phyloP scores from a whole-genome alignment of 108 stramenopile species.

The Skeletonema grethae region DNA sequence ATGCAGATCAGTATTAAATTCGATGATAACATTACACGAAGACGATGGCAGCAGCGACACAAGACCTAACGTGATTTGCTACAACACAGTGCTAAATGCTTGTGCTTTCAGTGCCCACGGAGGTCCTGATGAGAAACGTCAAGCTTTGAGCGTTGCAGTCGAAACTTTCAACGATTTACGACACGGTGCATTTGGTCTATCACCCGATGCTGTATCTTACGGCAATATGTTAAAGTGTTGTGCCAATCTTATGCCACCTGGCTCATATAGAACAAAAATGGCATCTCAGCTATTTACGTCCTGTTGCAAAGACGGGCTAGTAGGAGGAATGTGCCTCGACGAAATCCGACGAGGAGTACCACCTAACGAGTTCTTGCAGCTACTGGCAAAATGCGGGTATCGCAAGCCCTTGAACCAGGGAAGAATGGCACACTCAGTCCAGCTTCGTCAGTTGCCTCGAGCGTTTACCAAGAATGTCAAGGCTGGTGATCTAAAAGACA shows the following conservation, averaged over 20 bases:
- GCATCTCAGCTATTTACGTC: constrained; percentile 49
- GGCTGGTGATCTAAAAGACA: constrained; percentile 14
- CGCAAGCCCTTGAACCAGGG: constrained; percentile 16
- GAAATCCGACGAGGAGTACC: constrained; percentile 60
- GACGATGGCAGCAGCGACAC: constrained; percentile 30
- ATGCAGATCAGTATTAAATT: constrained; percentile 43
- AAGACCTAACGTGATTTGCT: constrained; percentile 56
- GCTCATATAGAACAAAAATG: constrained; percentile 49
- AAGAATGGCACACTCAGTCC: constrained; percentile 26
- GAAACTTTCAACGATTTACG: constrained; percentile 45
- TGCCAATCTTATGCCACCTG: constrained; percentile 65
- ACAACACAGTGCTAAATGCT: constrained; percentile 73
- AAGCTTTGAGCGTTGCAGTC: constrained; percentile 60
- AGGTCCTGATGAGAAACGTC: constrained; percentile 43
- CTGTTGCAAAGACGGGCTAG: constrained; percentile 63
- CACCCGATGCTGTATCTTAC: constrained; percentile 67
- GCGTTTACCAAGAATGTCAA: constrained; percentile 49
- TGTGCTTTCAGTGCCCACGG: constrained; percentile 66
- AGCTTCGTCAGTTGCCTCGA: constrained; percentile 49
- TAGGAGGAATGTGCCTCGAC: constrained; percentile 63
- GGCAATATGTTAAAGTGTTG: constrained; percentile 66
- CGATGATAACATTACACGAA: constrained; percentile 50
- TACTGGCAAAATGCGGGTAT: constrained; percentile 32
- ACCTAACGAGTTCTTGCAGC: constrained; percentile 24
- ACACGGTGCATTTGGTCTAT: constrained; percentile 9